A percentile compares a stretch with the other conserved stretches of the same genome.
Conservation (phyloP, 768 basidiomycete genomes). For the Erythrobasidium yunnanense region DNA sequence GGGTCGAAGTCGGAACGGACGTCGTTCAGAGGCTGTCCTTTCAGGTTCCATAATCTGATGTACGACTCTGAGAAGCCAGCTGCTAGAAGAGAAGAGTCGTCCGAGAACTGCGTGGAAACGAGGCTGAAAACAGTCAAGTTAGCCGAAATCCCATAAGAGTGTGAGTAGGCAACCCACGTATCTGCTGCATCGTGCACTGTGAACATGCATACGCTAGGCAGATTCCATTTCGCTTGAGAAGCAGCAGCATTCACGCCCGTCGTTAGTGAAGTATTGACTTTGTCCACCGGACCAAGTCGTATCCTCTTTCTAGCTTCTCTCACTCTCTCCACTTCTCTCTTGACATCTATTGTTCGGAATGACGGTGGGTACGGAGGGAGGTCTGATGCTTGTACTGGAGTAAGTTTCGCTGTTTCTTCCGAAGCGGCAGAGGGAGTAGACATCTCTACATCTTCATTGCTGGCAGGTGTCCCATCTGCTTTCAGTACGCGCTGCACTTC, state of each 20-base stretch:
- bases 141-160: background rate
- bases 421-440: constrained; percentile 16
- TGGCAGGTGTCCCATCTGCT: background rate
- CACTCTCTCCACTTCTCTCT: constrained; percentile 77
- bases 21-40: constrained; percentile 74
- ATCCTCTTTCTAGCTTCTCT: constrained; percentile 86
- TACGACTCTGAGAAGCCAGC: constrained; percentile 93
- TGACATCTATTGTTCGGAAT: constrained; percentile 76
- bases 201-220: constrained; percentile 75
- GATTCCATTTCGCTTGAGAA: constrained; percentile 35
- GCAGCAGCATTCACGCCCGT: constrained; percentile 25
- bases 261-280: background rate
- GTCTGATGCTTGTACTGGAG: constrained; percentile 55
- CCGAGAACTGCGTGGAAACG: constrained; percentile 77
- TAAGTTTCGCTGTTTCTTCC: constrained; percentile 12
- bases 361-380: constrained; percentile 67
- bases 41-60: constrained; percentile 85
- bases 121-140: constrained; percentile 47
- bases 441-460: constrained; percentile 12
- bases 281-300: constrained; percentile 59
- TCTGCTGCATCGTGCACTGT: constrained; percentile 91
- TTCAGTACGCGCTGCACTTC: constrained; percentile 67
- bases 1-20: constrained; percentile 63
- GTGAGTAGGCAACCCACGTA: constrained; percentile 52
- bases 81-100: constrained; percentile 81